Conservation (phyloP, 2,329 filamentous ascomycete genomes). For the Phyllosticta paracitricarpa region DNA sequence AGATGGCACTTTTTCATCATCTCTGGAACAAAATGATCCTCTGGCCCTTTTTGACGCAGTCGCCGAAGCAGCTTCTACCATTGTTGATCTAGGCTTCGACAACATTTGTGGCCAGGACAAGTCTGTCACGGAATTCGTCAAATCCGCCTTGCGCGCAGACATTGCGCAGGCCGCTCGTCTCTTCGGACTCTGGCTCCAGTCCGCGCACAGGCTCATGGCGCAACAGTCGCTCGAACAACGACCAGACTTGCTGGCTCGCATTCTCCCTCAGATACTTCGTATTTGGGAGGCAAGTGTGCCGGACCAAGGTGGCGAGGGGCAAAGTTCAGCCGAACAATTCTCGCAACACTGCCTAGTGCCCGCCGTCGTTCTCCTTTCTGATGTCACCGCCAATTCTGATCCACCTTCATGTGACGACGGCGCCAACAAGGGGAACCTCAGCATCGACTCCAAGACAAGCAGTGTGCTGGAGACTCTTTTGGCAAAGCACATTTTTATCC, state of each 20-base stretch:
- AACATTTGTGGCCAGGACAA: slow-evolving; percentile 15
- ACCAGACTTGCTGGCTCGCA: neutral
- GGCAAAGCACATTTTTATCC: slow-evolving; percentile 33
- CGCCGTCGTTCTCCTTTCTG: slow-evolving; percentile 18
- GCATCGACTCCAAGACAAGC: slow-evolving; percentile 3
- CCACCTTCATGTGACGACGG: neutral
- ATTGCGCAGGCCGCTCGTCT: slow-evolving; percentile 27
- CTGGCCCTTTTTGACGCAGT: slow-evolving; percentile 18
- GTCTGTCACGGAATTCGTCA: slow-evolving; percentile 25
- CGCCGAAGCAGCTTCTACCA: slow-evolving; percentile 15
- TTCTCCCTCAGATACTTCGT: slow-evolving; percentile 11
- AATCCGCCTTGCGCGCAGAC: slow-evolving; percentile 24
- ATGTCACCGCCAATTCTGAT: slow-evolving; percentile 2
- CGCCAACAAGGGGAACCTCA: neutral
- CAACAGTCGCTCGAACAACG: neutral
- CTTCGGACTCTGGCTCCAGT: slow-evolving; percentile 25
- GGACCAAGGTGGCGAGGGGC: slow-evolving; percentile 19
- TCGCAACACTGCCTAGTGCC: slow-evolving; percentile 28
- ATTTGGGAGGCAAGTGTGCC: slow-evolving; percentile 26
- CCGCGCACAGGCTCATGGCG: slow-evolving; percentile 11
- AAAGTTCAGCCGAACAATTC: slow-evolving; percentile 25
- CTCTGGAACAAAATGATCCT: slow-evolving; percentile 14
- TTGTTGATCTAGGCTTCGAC: slow-evolving; percentile 7
- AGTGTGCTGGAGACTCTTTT: slow-evolving; percentile 26
- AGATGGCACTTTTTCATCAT: neutral